Evolutionary conservation across 768 basidiomycete genomes (phyloP).

Genomic region (Leccinum variicolor): DNA sequence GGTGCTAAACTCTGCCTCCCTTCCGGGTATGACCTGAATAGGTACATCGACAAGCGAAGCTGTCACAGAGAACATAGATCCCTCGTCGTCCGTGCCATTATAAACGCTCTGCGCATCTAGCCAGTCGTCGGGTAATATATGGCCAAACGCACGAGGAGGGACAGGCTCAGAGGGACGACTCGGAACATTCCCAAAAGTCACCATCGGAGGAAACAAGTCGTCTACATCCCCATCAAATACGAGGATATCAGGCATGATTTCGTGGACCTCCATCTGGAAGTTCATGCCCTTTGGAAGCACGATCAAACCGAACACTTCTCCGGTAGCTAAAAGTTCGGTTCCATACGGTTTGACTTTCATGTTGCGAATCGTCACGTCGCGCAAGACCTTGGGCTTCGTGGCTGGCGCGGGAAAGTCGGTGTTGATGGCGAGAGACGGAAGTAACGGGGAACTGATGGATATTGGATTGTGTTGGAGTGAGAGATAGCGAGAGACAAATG

Average conservation of each 20-base stretch:
- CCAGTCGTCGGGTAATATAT: slow-evolving; percentile 72
- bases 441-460: slow-evolving; percentile 52
- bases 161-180: slow-evolving; percentile 60
- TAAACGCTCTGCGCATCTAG: slow-evolving; percentile 43
- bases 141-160: slow-evolving; percentile 72
- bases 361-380: slow-evolving; percentile 67
- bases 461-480: slow-evolving; percentile 56
- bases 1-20: slow-evolving; percentile 69
- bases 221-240: slow-evolving; percentile 73
- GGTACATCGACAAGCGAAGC: slow-evolving; percentile 74
- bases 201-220: slow-evolving; percentile 13
- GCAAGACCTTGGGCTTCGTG: slow-evolving; percentile 62
- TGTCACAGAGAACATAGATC: slow-evolving; percentile 53
- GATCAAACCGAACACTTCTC: slow-evolving; percentile 59
- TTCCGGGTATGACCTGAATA: slow-evolving; percentile 72
- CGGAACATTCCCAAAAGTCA: slow-evolving; percentile 33
- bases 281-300: slow-evolving; percentile 71
- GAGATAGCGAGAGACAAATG: slow-evolving; percentile 63
- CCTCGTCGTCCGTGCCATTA: slow-evolving; percentile 45
- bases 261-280: slow-evolving; percentile 57
- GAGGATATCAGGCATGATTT: slow-evolving; percentile 71
- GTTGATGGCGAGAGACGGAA: slow-evolving; percentile 45
- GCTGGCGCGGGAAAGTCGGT: slow-evolving; percentile 64
- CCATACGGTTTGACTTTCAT: slow-evolving; percentile 64
- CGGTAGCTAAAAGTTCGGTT: slow-evolving; percentile 59